Evolutionary conservation across 2,329 filamentous ascomycete species (phyloP), one percentile per base, ranked within the genome.

Genomic region (Fusarium pseudograminearum): DNA sequence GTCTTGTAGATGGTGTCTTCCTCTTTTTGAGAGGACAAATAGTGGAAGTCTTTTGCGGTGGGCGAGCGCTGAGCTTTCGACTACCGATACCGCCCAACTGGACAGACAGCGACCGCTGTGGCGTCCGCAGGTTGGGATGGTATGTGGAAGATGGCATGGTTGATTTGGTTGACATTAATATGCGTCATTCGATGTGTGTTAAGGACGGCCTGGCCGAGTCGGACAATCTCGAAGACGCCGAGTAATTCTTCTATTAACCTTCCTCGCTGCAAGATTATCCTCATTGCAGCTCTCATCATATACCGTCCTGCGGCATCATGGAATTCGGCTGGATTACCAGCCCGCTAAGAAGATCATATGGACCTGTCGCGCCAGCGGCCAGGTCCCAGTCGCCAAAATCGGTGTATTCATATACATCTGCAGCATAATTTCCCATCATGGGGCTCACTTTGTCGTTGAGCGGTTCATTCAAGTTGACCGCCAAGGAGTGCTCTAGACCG

Each of bases 401-500:
- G 22, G 77, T 77, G 46, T 73, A 78, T 50, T 77, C 75, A 47
- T 75, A 74, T n/a, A 74, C 65, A 44, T 77, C 76, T 6, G 71
- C 47, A 16, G 69, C 58, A 53, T 75, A 73, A 24, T 73, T 74
- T 16, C 68, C 70, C 58, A 76, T 67, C 69, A 75, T 69, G 0
- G 77, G 74, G 64, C 73, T 77, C 31, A 75, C 71, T 40, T 74
- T 69, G 66, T 78, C 74, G 55, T 76, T 72, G 33, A 72, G 38
- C 12, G 77, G 77, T 55, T 78, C 77, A 34, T 79, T 71, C 18
- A 79, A 63, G 38, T 78, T 78, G 20, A 80, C 76, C 4, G 76
- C 78, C 4, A 80, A 73, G 3, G 78, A 76, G 61, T 80, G 78
- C 68, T 80, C 78, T 6, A 80, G 67, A 2, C 78, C 78, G n/a